Evolutionary conservation across 1,284 basidiomycete species (phyloP), one percentile per base, ranked within the genome.

Genomic region (Microbotryum intermedium): DNA sequence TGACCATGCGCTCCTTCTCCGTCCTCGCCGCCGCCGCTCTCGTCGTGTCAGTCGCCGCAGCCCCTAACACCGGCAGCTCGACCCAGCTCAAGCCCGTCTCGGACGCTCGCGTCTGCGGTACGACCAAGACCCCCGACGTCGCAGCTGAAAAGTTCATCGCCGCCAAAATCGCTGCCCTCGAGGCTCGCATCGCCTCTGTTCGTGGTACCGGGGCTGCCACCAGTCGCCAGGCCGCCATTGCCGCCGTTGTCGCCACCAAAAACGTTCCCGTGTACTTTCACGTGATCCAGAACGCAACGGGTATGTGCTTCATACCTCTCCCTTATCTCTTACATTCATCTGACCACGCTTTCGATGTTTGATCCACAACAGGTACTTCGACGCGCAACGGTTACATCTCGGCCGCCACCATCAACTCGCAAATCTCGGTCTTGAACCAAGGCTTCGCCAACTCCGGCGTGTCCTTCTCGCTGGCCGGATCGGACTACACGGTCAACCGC

Each of bases 391-490:
- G 23, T 25, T 30, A 28, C 50, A 51, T n/a, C 23, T 51, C 29
- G n/a, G 25, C 21, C 11, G 30, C 29, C 50, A 54, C 28, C 23
- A 48, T 71, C 60, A 46, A 66, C 10, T 65, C 62, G 44, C 79
- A 81, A 69, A 79, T 82, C 55, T 44, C 64, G 29, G 77, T 77
- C 21, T 69, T 82, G 68, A 83, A 82, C 72, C 44, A 68, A 25
- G 79, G 77, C 60, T 82, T 80, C 70, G 64, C 60, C 7, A 65
- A 66, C 26, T 71, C 77, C 50, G 78, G 79, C 8, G 74, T 82
- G 51, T 71, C 73, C 25, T 83, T 79, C 72, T 66, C 64, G 0
- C 78, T 82, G 46, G 77, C 75, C 44, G 69, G 71, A 48, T 80
- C 77, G 18, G 76, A 74, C 48, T 77, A 76, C 59, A 82, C 79